Base-by-base conservation (phyloP, 371 early-diverging fungal genomes). In the Apophysomyces variabilis region DNA sequence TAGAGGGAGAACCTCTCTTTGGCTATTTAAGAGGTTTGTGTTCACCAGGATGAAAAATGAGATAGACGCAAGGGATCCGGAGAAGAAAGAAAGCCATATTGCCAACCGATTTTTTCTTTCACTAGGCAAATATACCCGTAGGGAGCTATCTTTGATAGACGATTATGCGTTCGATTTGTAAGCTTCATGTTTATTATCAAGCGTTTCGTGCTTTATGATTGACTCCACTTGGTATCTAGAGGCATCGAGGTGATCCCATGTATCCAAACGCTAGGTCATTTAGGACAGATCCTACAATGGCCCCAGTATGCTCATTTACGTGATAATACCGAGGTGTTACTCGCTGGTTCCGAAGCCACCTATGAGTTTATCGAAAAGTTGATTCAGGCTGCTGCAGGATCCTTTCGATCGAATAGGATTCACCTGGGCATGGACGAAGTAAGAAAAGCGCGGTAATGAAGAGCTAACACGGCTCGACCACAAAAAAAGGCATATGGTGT, bases 201-300 rank as follows among this genome's bases (percentile, higher is more conserved):
- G 46, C 36, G 45, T 5, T 32, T 16, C 4, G 36, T 18, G 57
- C 57, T 21, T 56, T 26, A 26, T 41, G 11, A 41, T 41, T 11
- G 13, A 32, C 41, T 18, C 26, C 26, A 13, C 58, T 56, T 16
- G 36, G 8, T 18, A 57, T 26, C 11, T 69, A 84, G 86, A 26
- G 95, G 93, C n/a, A 91, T 94, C 47, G 95, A 94, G 69, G 90
- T 94, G 2, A 88, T 95, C 18, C 90, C 95, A 5, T 94, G 95
- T 72, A 95, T 95, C 50, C 95, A 95, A 75, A 94, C 94, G 8
- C 75, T 95, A 60, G 95, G 95, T 1, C 95, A 95, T 71, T 67
- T 95, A 66, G 95, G 95, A 0, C 95, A 95, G 68, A 85, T 95
- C 5, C 76, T 95, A 38, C 95, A 95, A 76, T 95, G 95, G 94